Conservation (phyloP, 805 yeast genomes). For the Aciculoconidium aculeatum region DNA sequence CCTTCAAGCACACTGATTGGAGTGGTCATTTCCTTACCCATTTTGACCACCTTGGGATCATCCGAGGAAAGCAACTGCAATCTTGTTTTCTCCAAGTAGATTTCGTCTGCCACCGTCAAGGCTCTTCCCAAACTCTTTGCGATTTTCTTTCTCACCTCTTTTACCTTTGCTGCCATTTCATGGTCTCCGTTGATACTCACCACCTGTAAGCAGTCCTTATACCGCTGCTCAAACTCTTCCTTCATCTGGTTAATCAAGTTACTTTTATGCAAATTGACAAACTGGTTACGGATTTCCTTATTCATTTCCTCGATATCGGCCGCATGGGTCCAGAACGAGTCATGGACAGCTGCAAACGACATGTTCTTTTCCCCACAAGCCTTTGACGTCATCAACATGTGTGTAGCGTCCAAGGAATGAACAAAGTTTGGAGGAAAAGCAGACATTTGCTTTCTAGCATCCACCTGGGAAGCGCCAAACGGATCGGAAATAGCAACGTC, state of each 20-base stretch:
- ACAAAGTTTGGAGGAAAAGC: conserved; percentile 96
- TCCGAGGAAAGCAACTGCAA: conserved; percentile 46
- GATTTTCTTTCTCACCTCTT: conserved; percentile 43
- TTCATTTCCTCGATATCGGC: conserved; percentile 72
- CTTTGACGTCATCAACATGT: conserved; percentile 85
- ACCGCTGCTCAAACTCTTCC: conserved; percentile 77
- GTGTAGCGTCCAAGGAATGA: conserved; percentile 95
- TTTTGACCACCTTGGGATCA: conserved; percentile 41
- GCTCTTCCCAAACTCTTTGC: conserved; percentile 46
- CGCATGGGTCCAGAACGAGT: conserved; percentile 98
- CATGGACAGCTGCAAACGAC: conserved; percentile 92
- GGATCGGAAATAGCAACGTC: conserved; percentile 87
- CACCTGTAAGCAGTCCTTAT: conserved; percentile 61
- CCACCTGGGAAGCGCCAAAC: conserved; percentile 74
- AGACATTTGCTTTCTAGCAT: conserved; percentile 80
- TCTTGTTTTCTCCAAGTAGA: conserved; percentile 63
- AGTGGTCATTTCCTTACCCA: conserved; percentile 57
- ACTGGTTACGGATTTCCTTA: conserved; percentile 63
- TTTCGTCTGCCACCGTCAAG: conserved; percentile 66
- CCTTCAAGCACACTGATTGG: conserved; percentile 55
- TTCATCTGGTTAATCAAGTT: conserved; percentile 67
- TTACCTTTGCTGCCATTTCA: conserved; percentile 46
- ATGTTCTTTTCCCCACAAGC: conserved; percentile 62
- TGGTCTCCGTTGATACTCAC: conserved; percentile 48
- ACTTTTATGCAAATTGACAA: conserved; percentile 69